Evolutionary conservation across 2,329 filamentous ascomycete species (phyloP).

Genomic region (Fusarium subglutinans): DNA sequence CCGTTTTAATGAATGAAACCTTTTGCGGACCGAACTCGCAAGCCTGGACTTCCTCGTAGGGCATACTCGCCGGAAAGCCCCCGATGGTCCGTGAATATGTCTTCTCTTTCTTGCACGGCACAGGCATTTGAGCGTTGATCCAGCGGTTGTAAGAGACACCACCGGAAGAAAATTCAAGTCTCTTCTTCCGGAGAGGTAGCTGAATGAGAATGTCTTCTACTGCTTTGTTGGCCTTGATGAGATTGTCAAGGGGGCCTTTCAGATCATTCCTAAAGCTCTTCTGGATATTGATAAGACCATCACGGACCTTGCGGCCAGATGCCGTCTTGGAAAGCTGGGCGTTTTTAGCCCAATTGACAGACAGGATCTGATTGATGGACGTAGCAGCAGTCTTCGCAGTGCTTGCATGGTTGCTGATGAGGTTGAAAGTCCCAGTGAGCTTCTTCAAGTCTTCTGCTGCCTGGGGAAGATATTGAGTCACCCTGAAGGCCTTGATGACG

Average conservation of each 20-base stretch:
- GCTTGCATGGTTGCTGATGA: neutral
- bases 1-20: neutral
- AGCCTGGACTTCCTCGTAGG: neutral
- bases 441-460: neutral
- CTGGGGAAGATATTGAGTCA: neutral
- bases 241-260: conserved; percentile 3
- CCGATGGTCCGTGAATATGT: neutral
- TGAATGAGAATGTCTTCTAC: conserved; percentile 7
- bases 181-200: conserved; percentile 14
- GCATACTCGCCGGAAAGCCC: neutral
- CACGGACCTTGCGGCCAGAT: neutral
- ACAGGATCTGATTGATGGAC: neutral
- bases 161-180: conserved; percentile 3
- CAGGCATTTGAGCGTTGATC: conserved; percentile 7
- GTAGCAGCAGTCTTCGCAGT: neutral
- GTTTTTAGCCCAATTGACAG: neutral
- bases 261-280: conserved; percentile 18
- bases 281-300: neutral
- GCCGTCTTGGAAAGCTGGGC: neutral
- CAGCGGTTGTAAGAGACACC: conserved; percentile 3
- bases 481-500: neutral
- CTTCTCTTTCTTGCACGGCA: conserved; percentile 5
- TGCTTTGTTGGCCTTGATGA: conserved; percentile 16
- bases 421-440: neutral
- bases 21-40: conserved; percentile 17